Base-by-base conservation (phyloP, 73 alveolate genomes). In the Breviolum minutum region DNA sequence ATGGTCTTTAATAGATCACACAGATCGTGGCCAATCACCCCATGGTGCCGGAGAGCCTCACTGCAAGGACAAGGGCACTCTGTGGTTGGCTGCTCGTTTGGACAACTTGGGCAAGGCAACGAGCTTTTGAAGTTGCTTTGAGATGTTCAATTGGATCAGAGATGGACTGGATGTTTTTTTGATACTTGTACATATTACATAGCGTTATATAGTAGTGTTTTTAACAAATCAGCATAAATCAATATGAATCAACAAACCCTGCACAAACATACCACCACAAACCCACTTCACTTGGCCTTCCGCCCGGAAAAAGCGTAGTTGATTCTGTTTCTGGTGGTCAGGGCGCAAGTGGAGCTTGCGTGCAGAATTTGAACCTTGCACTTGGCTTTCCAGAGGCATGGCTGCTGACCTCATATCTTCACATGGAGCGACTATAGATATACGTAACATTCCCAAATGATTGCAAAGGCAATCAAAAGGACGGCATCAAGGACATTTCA, bases 321-420 rank as follows among this genome's bases (percentile, higher is more conserved):
- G 54, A 40, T 40, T 40, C 54, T 40, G 54, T 40, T 40, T 40
- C 54, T 24, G 12, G 24, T 74, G 29, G 86, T 20, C 71, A 89
- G 96, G 98, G 98, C n/a, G 98, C 98, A 32, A 74, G 90, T 54
- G 98, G 98, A 24, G 98, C 98, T 54, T 92, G 98, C 40, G 98
- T 92, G 90, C 98, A 92, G 80, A 92, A 92, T 24, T 40, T 92
- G 88, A 92, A 92, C 64, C 63, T 92, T 88, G 98, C 98, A 14
- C 90, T 92, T 10, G 98, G 98, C 9, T 92, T 74, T 64, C 90
- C 87, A 48, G 98, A 92, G 98, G 98, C 96, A 26, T 24, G 16
- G 20, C 22, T 0, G 64, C 16, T 9, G 27, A 29, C n/a, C 73
- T 2, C 27, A 60, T 29, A 17, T 16, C 9, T 29, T 61, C 60